phyloP scores from a whole-genome alignment of 306 rosid genomes.

The Vachellia pachyceras region DNA sequence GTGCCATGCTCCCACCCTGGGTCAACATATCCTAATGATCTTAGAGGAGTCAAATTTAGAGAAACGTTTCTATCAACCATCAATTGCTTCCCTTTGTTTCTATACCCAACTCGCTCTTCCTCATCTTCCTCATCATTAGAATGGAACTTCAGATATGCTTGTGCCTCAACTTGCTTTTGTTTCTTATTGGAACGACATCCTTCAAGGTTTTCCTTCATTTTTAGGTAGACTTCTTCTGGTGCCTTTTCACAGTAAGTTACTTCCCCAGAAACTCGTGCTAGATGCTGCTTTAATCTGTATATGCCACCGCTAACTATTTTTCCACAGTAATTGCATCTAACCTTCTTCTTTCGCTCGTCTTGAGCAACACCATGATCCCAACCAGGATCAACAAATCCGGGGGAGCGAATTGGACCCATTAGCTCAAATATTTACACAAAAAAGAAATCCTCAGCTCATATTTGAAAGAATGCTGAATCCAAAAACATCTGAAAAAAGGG shows the following conservation, averaged over 20 bases:
- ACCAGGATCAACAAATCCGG: constrained; percentile 91
- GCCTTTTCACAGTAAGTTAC: constrained; percentile 96
- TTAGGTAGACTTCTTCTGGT: constrained; percentile 85
- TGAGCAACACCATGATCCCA: constrained; percentile 98
- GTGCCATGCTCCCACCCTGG: constrained; percentile 99
- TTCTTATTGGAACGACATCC: constrained; percentile 85
- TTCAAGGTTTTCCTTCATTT: constrained; percentile 89
- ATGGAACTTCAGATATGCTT: constrained; percentile 70
- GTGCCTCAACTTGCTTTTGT: constrained; percentile 73
- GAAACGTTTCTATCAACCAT: constrained; percentile 61
- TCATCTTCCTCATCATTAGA: constrained; percentile 78
- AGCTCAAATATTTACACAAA: constrained; percentile 32
- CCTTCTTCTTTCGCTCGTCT: constrained; percentile 97
- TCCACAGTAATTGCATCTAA: constrained; percentile 96
- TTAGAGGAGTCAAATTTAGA: constrained; percentile 70
- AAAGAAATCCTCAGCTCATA: constrained; percentile 37
- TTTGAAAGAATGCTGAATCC: constrained; percentile 34
- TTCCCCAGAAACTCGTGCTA: constrained; percentile 97
- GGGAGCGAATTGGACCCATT: constrained; percentile 79
- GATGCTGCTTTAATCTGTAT: constrained; percentile 95
- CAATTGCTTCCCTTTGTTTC: constrained; percentile 85
- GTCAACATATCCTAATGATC: constrained; percentile 89
- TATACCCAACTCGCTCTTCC: constrained; percentile 65
- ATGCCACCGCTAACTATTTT: constrained; percentile 97
- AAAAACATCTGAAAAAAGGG: not conserved